Evolutionary conservation across 2,329 filamentous ascomycete species (phyloP).

Genomic region (Trichoderma atrobrunneum): DNA sequence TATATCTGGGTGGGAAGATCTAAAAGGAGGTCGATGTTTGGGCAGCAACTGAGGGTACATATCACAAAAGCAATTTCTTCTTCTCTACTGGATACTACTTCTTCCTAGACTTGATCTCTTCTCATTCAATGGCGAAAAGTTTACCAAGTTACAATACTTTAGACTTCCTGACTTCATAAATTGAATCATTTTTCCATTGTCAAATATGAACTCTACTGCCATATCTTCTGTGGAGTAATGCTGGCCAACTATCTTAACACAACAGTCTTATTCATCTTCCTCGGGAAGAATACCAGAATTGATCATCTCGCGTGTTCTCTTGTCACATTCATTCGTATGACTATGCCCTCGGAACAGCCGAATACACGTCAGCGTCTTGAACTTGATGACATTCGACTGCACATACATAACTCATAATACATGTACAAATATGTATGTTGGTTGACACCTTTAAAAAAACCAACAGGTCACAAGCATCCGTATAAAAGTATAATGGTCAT

Average conservation of each 20-base stretch:
- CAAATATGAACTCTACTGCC: neutral
- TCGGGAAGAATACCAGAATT: neutral
- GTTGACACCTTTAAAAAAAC: neutral
- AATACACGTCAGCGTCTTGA: neutral
- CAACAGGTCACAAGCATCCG: slow-evolving; percentile 1
- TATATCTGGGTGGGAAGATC: slow-evolving; percentile 52
- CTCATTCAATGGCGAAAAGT: neutral
- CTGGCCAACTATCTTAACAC: no score
- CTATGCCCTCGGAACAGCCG: neutral
- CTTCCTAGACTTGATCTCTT: neutral
- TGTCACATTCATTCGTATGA: neutral
- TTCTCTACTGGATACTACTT: neutral
- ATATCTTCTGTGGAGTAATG: no score
- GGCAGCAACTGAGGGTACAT: neutral
- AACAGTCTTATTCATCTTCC: neutral
- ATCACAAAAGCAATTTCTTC: neutral
- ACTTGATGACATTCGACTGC: neutral
- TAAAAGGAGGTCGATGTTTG: slow-evolving; percentile 23
- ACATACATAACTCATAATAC: neutral
- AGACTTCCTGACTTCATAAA: neutral
- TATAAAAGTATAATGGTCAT: neutral
- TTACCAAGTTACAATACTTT: neutral
- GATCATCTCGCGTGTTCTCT: neutral
- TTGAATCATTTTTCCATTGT: neutral
- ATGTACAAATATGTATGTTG: neutral